A percentile compares a stretch with the other conserved stretches of the same genome.
These are phyloP conservation scores for Sporothrix globosa DNA, from an alignment of 2,329 filamentous ascomycete species.

Conservation along the genomic window DNA sequence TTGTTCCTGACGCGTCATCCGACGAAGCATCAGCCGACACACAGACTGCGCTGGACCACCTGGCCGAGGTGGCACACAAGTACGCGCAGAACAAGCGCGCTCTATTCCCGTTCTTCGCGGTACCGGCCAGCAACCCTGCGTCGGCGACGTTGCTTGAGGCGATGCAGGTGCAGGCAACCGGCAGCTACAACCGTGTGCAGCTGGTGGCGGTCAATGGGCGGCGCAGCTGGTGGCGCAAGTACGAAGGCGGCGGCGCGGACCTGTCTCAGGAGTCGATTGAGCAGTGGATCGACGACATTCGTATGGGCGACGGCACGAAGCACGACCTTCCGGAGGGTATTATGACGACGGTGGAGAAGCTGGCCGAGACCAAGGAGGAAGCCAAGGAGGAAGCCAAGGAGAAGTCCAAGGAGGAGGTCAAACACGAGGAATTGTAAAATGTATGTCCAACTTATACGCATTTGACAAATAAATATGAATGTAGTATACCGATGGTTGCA, in stretches of 20 bases:
- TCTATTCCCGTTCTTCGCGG: slow-evolving; percentile 80
- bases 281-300: slow-evolving; percentile 86
- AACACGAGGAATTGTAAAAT: slow-evolving; percentile 51
- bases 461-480: background rate
- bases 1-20: slow-evolving; percentile 61
- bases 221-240: slow-evolving; percentile 82
- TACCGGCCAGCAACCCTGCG: slow-evolving; percentile 64
- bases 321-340: slow-evolving; percentile 69
- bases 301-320: slow-evolving; percentile 84
- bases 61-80: slow-evolving; percentile 77
- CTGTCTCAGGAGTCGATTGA: slow-evolving; percentile 69
- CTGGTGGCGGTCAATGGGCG: slow-evolving; percentile 84
- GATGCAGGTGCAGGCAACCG: slow-evolving; percentile 43
- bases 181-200: slow-evolving; percentile 52
- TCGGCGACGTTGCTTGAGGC: slow-evolving; percentile 55
- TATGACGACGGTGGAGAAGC: slow-evolving; percentile 46
- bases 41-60: slow-evolving; percentile 61
- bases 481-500: background rate
- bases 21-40: slow-evolving; percentile 42
- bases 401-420: slow-evolving; percentile 39
- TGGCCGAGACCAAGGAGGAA: slow-evolving; percentile 43
- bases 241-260: slow-evolving; percentile 50
- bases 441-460: no score
- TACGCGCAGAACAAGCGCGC: slow-evolving; percentile 67
- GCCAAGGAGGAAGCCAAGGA: slow-evolving; percentile 41